These are phyloP conservation scores for Paramyrothecium sp. DNA, from an alignment of 2,329 filamentous ascomycete genomes.

Conservation along the genomic window DNA sequence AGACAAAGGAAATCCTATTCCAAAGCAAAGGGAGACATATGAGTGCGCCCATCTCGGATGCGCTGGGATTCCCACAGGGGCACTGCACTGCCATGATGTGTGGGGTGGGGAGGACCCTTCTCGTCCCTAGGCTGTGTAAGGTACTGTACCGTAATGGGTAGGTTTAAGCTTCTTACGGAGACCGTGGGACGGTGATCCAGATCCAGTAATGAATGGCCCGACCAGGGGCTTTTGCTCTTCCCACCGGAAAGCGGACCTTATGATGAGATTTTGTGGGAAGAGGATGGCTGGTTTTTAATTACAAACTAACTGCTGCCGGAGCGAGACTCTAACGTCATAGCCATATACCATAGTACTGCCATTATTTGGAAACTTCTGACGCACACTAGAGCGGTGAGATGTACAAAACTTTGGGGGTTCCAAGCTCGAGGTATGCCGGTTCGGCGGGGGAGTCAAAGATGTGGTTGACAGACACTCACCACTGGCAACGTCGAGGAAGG, in stretches of 20 bases:
- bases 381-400: neutral
- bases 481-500: neutral
- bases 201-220: neutral
- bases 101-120: neutral
- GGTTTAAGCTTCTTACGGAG: neutral
- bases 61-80: no score
- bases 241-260: neutral
- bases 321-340: neutral
- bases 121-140: neutral
- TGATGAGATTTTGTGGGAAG: no score
- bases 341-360: no score
- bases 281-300: no score
- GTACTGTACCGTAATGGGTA: no score
- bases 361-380: no score
- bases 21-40: no score
- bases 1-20: no score
- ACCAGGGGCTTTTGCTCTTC: neutral
- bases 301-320: neutral
- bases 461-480: neutral
- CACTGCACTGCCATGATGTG: no score
- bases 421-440: conserved; percentile 9
- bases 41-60: no score
- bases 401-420: neutral
- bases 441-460: conserved; percentile 9
- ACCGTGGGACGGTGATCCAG: neutral